Percentiles rank a stretch among this genome's conserved stretches.
Evolutionary conservation across 306 rosid species (phyloP).

Genomic region (Cucurbita pepo): DNA sequence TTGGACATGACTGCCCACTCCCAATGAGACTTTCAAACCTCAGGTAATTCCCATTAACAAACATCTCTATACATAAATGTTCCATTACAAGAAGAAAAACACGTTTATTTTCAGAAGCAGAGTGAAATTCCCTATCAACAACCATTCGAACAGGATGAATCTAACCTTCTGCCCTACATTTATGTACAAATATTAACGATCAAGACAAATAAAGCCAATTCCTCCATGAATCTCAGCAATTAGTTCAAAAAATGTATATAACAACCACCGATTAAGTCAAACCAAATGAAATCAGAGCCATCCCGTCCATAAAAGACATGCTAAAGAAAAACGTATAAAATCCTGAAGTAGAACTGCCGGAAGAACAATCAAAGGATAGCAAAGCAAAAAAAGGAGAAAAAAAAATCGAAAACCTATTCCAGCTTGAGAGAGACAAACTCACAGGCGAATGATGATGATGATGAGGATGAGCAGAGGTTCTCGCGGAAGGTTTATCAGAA

Average conservation of each 20-base stretch:
- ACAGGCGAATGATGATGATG: constrained; percentile 24
- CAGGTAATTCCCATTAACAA: background rate
- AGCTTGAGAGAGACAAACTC: constrained; percentile 16
- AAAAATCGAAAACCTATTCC: background rate
- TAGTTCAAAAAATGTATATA: background rate
- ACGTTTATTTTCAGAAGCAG: background rate
- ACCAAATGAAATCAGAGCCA: background rate
- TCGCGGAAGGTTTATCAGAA: constrained; percentile 51
- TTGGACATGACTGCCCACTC: background rate
- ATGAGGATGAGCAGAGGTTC: constrained; percentile 17
- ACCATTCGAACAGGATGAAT: background rate
- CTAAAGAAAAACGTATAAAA: background rate
- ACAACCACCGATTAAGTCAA: background rate
- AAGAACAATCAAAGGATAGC: background rate
- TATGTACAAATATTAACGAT: background rate
- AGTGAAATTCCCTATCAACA: background rate
- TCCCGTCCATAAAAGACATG: background rate
- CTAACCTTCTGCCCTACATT: background rate
- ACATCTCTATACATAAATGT: background rate
- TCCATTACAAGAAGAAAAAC: background rate
- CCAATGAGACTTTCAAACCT: background rate
- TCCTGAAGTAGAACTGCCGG: background rate
- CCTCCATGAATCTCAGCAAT: background rate
- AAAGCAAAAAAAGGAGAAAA: background rate
- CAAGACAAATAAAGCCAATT: background rate